Conservation (phyloP, 2,329 filamentous ascomycete genomes). For the Balansia obtecta region DNA sequence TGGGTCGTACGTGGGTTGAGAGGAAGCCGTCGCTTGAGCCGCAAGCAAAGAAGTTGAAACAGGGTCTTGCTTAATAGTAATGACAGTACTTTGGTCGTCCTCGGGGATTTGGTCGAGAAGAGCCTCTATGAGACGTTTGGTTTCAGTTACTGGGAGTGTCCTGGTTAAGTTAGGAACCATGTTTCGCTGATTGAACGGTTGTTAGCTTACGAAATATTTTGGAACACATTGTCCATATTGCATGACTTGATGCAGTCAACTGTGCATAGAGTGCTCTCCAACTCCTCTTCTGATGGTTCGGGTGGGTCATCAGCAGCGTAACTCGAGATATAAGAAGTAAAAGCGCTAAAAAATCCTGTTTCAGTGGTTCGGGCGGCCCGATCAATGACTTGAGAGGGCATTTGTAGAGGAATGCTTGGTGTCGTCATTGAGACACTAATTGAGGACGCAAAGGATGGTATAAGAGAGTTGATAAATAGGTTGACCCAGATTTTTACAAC, state of each 20-base stretch:
- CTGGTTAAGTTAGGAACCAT: constrained; percentile 14
- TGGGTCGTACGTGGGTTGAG: constrained; percentile 64
- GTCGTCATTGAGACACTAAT: constrained; percentile 55
- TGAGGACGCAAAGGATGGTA: constrained; percentile 63
- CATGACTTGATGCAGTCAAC: constrained; percentile 91
- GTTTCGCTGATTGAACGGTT: background rate
- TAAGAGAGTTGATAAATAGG: constrained; percentile 88
- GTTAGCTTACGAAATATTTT: constrained; percentile 60
- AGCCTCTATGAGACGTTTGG: constrained; percentile 42
- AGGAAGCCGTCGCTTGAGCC: constrained; percentile 21
- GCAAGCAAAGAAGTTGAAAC: constrained; percentile 49
- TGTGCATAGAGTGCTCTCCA: constrained; percentile 89
- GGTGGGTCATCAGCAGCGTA: constrained; percentile 97
- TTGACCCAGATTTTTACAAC: constrained; percentile 89
- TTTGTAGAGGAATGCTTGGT: constrained; percentile 76
- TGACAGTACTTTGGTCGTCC: constrained; percentile 62
- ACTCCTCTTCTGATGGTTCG: constrained; percentile 91
- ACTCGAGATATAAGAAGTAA: constrained; percentile 95
- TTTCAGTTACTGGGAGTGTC: constrained; percentile 22
- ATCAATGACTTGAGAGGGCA: constrained; percentile 85
- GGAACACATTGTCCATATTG: constrained; percentile 68
- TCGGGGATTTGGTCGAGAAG: constrained; percentile 80
- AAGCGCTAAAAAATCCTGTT: constrained; percentile 79
- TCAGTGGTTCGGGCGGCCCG: constrained; percentile 67
- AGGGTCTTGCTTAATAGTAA: constrained; percentile 80